Evolutionary conservation across 2,329 filamentous ascomycete genomes (phyloP), one percentile per base, ranked within the genome.

Genomic region (Colletotrichum simmondsii): DNA sequence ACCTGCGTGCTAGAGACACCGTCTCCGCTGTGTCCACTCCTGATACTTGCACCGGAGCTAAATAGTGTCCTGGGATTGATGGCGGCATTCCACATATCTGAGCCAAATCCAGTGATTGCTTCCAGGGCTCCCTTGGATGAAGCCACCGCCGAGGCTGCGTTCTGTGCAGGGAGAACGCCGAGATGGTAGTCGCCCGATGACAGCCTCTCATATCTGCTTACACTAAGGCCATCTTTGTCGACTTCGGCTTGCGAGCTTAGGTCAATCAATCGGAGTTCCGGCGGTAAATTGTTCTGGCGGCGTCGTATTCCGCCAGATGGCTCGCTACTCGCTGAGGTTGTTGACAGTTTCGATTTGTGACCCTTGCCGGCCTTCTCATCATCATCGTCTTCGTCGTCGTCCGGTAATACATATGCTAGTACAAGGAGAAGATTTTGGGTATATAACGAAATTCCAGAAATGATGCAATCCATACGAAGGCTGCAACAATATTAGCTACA

Each of bases 361-460:
- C 81, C 83, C 37, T 82, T 81, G 49, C 75, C 68, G 2, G 32
- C 71, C 1, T 54, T 24, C 8, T n/a, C 77, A 14, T 77, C 75
- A 2, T 84, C 81, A 1, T 83, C 83, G 11, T 92, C 88, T 16
- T 92, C 89, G n/a, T 93, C 89, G 10, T 92, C 87, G 58, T 95
- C 93, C 49, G 92, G 90, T 73, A 92, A 92, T 78, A 95, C 92
- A 84, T 97, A 98, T 80, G 95, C 95, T 84, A 99, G 92, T 78
- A 98, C 93, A 78, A 98, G 90, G 82, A 99, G 89, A 77, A 98
- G 88, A 80, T 91, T 97, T 80, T 95, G 94, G 80, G 95, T 98
- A 91, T 98, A 98, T 83, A 99, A 89, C 76, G 96, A 97, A 83
- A 99, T 93, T 79, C 97, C 97, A 81, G 97, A 98, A 86, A 99